Evolutionary conservation across 768 basidiomycete species (phyloP), one percentile per base, ranked within the genome.

Genomic region (Podaxis sp.): DNA sequence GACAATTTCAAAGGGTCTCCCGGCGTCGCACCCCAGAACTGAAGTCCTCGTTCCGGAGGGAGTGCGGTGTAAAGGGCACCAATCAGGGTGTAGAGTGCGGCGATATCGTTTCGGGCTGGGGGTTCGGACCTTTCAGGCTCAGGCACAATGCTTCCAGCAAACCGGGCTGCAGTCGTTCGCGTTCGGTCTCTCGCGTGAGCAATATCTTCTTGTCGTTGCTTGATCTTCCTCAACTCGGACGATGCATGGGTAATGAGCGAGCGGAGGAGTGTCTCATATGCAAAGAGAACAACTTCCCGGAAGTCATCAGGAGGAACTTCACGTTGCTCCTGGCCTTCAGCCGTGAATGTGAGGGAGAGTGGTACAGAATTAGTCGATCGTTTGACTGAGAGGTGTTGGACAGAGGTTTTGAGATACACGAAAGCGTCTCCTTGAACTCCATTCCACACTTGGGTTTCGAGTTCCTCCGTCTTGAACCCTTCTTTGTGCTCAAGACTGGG

Each of bases 201-300:
- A 49, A 93, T 79, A 70, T 97, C 95, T 73, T 96, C 95, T 71
- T 97, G 95, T 33, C 89, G 78, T 65, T 95, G 91, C 69, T 94
- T 93, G 72, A 97, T 90, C 73, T 92, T 92, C 38, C 90, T 84
- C 38, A 92, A 79, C 72, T 91, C 90, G 0, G 91, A 91, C 6
- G 89, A 90, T 2, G 91, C 90, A 64, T 90, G 87, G 0, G 83
- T 87, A 70, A 93, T 86, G 30, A 91, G 74, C 6, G 87, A 86
- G 49, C 89, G 83, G 26, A 95, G 74, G 12, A 95, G 84, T 0
- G 79, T 78, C 70, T 95, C 95, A 64, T 91, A 87, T 5, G 82
- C 80, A 36, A 82, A 76, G 20, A 95, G 74, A 10, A 95, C 75
- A 37, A 72, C 64, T 1, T 79, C 72, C 64, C 80, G 83, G 76